These are phyloP conservation scores for Tolypocladium ovalisporum DNA, from an alignment of 2,329 filamentous ascomycete genomes.

Conservation along the genomic window DNA sequence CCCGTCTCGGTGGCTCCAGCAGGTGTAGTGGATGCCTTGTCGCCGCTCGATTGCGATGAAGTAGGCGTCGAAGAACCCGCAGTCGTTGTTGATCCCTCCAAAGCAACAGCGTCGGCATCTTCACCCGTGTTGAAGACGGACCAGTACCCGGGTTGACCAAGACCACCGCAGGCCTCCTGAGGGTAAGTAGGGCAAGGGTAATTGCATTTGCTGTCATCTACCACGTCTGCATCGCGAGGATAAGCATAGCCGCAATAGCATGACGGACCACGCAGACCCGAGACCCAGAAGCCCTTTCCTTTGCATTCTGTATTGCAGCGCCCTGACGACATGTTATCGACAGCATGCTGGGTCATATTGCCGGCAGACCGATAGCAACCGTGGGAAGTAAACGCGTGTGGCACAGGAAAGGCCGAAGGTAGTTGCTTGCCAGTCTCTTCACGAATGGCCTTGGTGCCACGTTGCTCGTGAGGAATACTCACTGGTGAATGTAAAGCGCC, in stretches of 20 bases:
- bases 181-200: slow-evolving; percentile 53
- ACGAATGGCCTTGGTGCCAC: neutral
- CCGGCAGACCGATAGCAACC: slow-evolving; percentile 39
- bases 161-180: slow-evolving; percentile 46
- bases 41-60: neutral
- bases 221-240: slow-evolving; percentile 44
- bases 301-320: slow-evolving; percentile 29
- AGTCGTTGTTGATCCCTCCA: slow-evolving; percentile 8
- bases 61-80: slow-evolving; percentile 13
- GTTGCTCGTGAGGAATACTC: neutral
- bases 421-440: slow-evolving; percentile 15
- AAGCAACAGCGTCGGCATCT: slow-evolving; percentile 22
- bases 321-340: slow-evolving; percentile 23
- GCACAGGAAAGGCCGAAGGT: slow-evolving; percentile 24
- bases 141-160: slow-evolving; percentile 18
- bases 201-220: slow-evolving; percentile 50
- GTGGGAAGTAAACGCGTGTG: slow-evolving; percentile 29
- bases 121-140: slow-evolving; percentile 42
- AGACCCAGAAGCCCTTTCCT: slow-evolving; percentile 39
- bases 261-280: slow-evolving; percentile 48
- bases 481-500: slow-evolving; percentile 10
- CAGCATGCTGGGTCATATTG: slow-evolving; percentile 20
- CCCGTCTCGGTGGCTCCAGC: slow-evolving; percentile 8
- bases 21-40: slow-evolving; percentile 9
- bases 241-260: slow-evolving; percentile 68